Evolutionary conservation across 139 green algal species (phyloP), one percentile per base, ranked within the genome.

Genomic region (Ettlia oleoabundans): DNA sequence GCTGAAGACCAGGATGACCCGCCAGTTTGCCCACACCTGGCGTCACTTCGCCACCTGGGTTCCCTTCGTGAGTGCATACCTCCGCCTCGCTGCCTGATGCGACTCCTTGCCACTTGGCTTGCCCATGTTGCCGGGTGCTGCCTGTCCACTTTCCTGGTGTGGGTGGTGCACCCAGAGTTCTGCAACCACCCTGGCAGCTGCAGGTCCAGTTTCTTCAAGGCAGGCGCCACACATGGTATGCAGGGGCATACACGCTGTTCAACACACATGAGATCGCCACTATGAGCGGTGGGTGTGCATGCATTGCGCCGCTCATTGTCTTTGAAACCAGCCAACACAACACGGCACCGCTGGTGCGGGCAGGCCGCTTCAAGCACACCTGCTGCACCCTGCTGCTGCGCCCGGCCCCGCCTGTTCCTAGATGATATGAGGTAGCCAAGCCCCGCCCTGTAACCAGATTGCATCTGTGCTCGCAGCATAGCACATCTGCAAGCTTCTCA

Each of bases 211-310:
- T 90, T 66, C 85, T 93, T 53, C 90, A 94, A 53, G 90, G 89
- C 37, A 85, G 40, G 0, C 58, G 47, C 22, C 71, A 82, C 79
- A 92, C 91, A 2, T 92, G 71, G 78, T 92, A 88, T 73, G 85
- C 82, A 8, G 92, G 92, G 0, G 82, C 77, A 4, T 92, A 91
- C 84, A 93, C 89, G 21, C 51, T 94, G 37, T 87, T 93, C 61
- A 95, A 93, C 83, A 94, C 91, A 8, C 89, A 95, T 73, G 89
- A 93, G 73, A 92, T 93, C 15, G 90, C 89, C 4, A 86, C 92
- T 19, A 93, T 93, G 67, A 76, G 63, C 65, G 78, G 77, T 83
- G 33, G 30, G 77, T 67, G 61, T 32, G 35, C 2, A 15, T 15
- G 6, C n/a, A n/a, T n/a, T n/a, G n/a, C n/a, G n/a, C n/a, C n/a